Evolutionary conservation across 345 rosid species (phyloP).

Genomic region (Salix purpurea): DNA sequence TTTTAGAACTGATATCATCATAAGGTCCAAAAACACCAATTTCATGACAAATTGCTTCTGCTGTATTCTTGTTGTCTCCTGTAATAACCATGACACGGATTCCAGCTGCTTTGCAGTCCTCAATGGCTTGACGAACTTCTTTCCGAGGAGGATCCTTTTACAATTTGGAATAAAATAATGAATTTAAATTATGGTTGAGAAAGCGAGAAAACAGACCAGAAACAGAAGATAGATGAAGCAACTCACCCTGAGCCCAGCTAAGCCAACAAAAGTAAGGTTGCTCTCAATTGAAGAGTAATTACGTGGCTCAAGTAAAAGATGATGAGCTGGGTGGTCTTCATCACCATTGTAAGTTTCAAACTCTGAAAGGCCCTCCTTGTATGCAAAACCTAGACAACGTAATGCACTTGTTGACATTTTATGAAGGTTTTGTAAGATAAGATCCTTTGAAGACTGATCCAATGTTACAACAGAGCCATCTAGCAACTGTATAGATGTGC

Average conservation of each 20-base stretch:
- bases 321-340: constrained; percentile 90
- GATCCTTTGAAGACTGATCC: constrained; percentile 54
- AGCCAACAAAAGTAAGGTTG: constrained; percentile 68
- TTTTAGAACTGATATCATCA: constrained; percentile 60
- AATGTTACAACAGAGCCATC: constrained; percentile 65
- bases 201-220: not conserved
- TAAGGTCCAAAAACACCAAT: constrained; percentile 78
- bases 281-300: constrained; percentile 80
- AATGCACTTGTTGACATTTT: constrained; percentile 79
- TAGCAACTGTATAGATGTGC: constrained; percentile 60
- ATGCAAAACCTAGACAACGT: constrained; percentile 86
- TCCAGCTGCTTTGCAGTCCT: constrained; percentile 95
- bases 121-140: constrained; percentile 90
- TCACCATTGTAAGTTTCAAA: constrained; percentile 75
- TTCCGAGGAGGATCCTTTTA: constrained; percentile 91
- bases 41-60: constrained; percentile 92
- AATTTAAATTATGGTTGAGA: not conserved
- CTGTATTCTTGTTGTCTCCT: constrained; percentile 91
- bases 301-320: constrained; percentile 67
- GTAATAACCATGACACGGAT: constrained; percentile 96
- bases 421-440: constrained; percentile 52
- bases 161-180: constrained; percentile 8
- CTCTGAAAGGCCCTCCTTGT: constrained; percentile 46
- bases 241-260: constrained; percentile 84
- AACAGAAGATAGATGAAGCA: not conserved